These are phyloP conservation scores for Rhynchospora tenuis DNA, from an alignment of 176 grass and related monocot genomes.

Conservation along the genomic window DNA sequence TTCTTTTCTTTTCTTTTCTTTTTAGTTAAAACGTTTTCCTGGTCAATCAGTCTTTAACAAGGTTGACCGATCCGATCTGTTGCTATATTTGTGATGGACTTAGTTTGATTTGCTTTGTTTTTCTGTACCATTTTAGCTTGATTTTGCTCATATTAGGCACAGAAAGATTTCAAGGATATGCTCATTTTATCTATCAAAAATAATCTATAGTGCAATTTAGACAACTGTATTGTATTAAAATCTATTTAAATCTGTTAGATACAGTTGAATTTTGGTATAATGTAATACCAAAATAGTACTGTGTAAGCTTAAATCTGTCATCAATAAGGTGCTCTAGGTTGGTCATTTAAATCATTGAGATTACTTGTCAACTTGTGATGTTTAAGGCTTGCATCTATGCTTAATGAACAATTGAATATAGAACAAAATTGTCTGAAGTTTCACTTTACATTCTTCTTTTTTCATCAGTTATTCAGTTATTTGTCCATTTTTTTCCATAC, in stretches of 20 bases:
- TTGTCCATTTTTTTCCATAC: not conserved
- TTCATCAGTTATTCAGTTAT: not conserved
- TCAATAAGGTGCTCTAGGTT: not conserved
- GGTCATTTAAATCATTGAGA: not conserved
- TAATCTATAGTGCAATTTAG: not conserved
- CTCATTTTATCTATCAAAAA: not conserved
- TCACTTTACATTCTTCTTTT: not conserved
- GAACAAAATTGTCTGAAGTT: not conserved
- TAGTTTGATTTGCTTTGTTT: not conserved
- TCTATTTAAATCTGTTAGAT: not conserved
- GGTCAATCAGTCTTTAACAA: not conserved
- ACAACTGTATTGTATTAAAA: not conserved
- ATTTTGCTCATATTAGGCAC: not conserved
- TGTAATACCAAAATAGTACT: not conserved
- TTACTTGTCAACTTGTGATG: not conserved
- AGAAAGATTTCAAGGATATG: not conserved
- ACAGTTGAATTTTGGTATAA: not conserved
- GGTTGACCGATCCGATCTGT: constrained; percentile 8
- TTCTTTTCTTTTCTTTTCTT: no score
- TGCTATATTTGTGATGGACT: not conserved
- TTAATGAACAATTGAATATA: not conserved
- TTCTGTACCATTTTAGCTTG: not conserved
- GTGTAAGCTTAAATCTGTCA: not conserved
- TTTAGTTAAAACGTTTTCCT: not conserved
- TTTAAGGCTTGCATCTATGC: not conserved